Percentiles rank a stretch among this genome's conserved stretches.
phyloP scores from a whole-genome alignment of 306 rosid species.

The Cicer cuneatum region DNA sequence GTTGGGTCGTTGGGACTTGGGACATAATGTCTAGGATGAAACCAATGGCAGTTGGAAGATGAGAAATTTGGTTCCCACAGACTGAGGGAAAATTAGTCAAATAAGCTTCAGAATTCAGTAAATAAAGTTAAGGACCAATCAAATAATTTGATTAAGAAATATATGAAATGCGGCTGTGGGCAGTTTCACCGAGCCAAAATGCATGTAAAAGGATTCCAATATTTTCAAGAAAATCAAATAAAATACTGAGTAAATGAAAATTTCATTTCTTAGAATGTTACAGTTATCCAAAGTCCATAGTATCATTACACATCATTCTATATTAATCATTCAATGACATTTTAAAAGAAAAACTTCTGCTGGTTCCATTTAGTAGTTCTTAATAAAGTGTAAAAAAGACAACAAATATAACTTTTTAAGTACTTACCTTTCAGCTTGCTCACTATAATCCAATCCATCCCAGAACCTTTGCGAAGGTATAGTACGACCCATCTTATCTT shows the following conservation, averaged over 20 bases:
- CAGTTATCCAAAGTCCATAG: slow-evolving; percentile 20
- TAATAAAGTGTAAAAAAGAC: slow-evolving; percentile 18
- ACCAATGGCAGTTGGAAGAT: slow-evolving; percentile 4
- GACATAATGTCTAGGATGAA: slow-evolving; percentile 20
- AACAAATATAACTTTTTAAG: slow-evolving; percentile 22
- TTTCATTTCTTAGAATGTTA: neutral
- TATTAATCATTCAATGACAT: slow-evolving; percentile 9
- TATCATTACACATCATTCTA: slow-evolving; percentile 7
- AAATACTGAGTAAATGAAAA: slow-evolving; percentile 10
- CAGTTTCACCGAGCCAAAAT: slow-evolving; percentile 23
- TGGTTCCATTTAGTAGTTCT: slow-evolving; percentile 5
- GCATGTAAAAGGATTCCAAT: slow-evolving; percentile 34
- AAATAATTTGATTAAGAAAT: neutral
- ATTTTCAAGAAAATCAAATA: slow-evolving; percentile 25
- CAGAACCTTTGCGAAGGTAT: slow-evolving; percentile 76
- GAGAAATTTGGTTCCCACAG: slow-evolving; percentile 30
- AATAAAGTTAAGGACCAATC: neutral
- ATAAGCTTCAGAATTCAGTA: slow-evolving; percentile 9
- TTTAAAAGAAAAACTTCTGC: slow-evolving; percentile 2
- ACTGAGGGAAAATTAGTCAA: slow-evolving; percentile 18
- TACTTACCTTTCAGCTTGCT: slow-evolving; percentile 64
- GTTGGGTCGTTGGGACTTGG: neutral
- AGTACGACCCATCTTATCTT: slow-evolving; percentile 76
- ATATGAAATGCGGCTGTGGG: slow-evolving; percentile 11
- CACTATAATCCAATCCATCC: slow-evolving; percentile 70